A percentile compares a stretch with the other conserved stretches of the same genome.
phyloP scores from a whole-genome alignment of 768 basidiomycete species.

The Hericium erinaceus region DNA sequence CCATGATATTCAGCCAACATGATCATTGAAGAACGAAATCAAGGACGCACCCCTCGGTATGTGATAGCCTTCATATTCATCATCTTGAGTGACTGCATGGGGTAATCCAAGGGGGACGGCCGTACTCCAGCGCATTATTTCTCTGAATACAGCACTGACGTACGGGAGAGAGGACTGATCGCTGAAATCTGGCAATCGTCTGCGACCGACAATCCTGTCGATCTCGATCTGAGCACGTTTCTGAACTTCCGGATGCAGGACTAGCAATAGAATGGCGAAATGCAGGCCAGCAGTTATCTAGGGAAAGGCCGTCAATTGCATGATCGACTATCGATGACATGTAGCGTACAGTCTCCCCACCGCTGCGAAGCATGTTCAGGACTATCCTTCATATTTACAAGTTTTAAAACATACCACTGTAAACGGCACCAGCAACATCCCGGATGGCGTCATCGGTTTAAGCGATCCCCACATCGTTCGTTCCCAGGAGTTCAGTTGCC shows the following conservation, averaged over 20 bases:
- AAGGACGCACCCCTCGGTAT: slow-evolving; percentile 41
- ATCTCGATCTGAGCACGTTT: slow-evolving; percentile 53
- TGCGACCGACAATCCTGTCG: slow-evolving; percentile 41
- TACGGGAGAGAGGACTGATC: slow-evolving; percentile 46
- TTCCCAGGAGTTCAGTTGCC: no score
- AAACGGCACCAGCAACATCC: no score
- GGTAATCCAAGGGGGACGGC: slow-evolving; percentile 51
- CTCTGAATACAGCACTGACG: slow-evolving; percentile 40
- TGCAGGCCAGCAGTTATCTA: slow-evolving; percentile 19
- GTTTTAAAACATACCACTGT: no score
- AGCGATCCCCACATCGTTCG: no score
- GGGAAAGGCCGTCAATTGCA: no score
- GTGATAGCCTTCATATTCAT: slow-evolving; percentile 42
- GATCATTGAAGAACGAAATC: not conserved
- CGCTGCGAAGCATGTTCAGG: no score
- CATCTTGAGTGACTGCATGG: slow-evolving; percentile 47
- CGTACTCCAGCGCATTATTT: slow-evolving; percentile 42
- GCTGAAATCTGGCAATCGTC: slow-evolving; percentile 44
- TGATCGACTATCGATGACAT: no score
- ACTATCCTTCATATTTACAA: no score
- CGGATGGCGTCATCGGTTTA: no score
- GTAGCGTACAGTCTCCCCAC: no score
- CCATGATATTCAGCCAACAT: no score
- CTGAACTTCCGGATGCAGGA: slow-evolving; percentile 10
- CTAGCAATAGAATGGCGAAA: slow-evolving; percentile 18